A percentile compares a stretch with the other conserved stretches of the same genome.
Conservation (phyloP, 2,329 filamentous ascomycete species). For the Colletotrichum sp. region DNA sequence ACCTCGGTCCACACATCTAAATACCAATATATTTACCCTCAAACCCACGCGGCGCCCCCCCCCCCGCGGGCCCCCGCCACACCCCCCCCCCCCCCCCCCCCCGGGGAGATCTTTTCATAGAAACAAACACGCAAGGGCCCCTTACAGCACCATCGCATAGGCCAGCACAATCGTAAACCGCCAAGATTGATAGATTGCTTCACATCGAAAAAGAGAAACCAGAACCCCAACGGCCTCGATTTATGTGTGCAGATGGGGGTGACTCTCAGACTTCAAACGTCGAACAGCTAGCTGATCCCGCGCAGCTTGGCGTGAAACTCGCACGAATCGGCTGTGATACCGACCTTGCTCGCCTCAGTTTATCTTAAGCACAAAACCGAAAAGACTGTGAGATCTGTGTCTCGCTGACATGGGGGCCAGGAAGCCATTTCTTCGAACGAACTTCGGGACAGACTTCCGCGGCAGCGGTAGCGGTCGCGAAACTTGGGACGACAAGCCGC, state of each 20-base stretch:
- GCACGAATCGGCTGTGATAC: neutral
- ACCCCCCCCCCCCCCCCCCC: too few species aligned
- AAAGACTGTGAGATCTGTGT: neutral
- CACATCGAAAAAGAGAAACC: neutral
- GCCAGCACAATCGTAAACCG: neutral
- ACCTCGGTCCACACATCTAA: too few species aligned
- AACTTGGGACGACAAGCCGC: slow-evolving; percentile 12
- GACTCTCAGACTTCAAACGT: neutral
- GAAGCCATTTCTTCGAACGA: neutral
- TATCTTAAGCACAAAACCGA: neutral
- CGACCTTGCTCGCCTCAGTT: neutral
- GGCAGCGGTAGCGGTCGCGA: neutral
- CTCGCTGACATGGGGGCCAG: neutral
- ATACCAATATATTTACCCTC: too few species aligned
- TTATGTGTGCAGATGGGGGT: neutral
- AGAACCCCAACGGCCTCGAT: neutral
- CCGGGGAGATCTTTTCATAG: slow-evolving; percentile 10
- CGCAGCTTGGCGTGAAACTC: slow-evolving; percentile 2
- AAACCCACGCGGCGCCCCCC: too few species aligned
- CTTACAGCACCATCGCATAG: neutral
- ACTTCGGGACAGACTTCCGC: neutral
- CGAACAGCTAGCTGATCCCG: neutral
- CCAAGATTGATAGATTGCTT: slow-evolving; percentile 4
- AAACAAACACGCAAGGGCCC: neutral
- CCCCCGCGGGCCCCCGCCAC: too few species aligned